phyloP scores from a whole-genome alignment of 139 green algal species.

The Chlorella sp. region DNA sequence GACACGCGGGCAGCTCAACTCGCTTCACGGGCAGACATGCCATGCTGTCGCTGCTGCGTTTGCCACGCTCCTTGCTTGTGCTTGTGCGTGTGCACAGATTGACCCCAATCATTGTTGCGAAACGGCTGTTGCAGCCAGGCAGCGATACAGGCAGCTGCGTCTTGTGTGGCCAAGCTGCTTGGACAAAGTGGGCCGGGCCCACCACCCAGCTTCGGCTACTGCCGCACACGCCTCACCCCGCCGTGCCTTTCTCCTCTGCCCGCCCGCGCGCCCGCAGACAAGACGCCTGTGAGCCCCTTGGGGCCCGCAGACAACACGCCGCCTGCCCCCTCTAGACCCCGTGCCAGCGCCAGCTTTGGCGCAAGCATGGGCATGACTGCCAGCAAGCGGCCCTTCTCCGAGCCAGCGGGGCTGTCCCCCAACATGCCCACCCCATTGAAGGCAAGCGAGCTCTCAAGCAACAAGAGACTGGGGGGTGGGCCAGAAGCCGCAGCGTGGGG shows the following conservation, averaged over 20 bases:
- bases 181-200: not conserved
- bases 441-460: not conserved
- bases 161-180: too few relatives aligned
- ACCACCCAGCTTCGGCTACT: not conserved
- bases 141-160: not conserved
- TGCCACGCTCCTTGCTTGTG: not conserved
- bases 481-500: slow-evolving; percentile 40
- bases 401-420: slow-evolving; percentile 71
- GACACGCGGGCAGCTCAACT: not conserved
- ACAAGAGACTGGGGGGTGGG: not conserved
- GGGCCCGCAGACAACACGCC: slow-evolving; percentile 27
- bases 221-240: not conserved
- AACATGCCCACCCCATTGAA: slow-evolving; percentile 56
- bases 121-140: too few relatives aligned
- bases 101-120: too few relatives aligned
- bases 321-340: slow-evolving; percentile 17
- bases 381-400: slow-evolving; percentile 58
- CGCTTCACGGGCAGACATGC: too few relatives aligned
- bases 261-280: slow-evolving; percentile 22
- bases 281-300: slow-evolving; percentile 45
- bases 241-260: not conserved
- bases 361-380: not conserved
- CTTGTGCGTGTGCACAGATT: too few relatives aligned
- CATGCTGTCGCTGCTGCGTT: not conserved
- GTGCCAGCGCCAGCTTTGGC: slow-evolving; percentile 53